These are phyloP conservation scores for Blumeria graminis DNA, from an alignment of 2,329 filamentous ascomycete species.

Conservation along the genomic window DNA sequence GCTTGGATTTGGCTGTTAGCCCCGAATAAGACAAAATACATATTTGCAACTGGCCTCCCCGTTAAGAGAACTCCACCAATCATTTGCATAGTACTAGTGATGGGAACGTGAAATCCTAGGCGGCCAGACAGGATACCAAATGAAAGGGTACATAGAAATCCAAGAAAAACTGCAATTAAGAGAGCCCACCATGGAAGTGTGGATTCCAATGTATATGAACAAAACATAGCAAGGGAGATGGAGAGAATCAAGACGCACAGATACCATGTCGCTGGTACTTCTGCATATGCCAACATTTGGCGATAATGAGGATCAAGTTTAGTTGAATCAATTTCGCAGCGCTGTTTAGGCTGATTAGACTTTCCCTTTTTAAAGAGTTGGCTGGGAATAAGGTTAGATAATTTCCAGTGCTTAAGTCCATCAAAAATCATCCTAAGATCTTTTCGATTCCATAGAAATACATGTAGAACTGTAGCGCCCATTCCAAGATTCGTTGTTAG, in stretches of 20 bases:
- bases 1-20: constrained; percentile 5
- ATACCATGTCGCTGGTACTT: constrained; percentile 21
- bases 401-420: constrained; percentile 7
- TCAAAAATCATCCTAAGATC: constrained; percentile 18
- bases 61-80: constrained; percentile 23
- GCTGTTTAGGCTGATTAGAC: not conserved
- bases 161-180: constrained; percentile 16
- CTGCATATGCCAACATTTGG: constrained; percentile 18
- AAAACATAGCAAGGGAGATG: constrained; percentile 15
- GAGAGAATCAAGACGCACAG: constrained; percentile 4
- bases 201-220: constrained; percentile 16
- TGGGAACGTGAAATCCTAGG: constrained; percentile 14
- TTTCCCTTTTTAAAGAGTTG: not conserved
- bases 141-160: constrained; percentile 15
- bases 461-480: constrained; percentile 22
- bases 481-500: constrained; percentile 22
- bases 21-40: constrained; percentile 17
- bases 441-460: constrained; percentile 18
- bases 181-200: constrained; percentile 21
- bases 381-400: not conserved
- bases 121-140: too few relatives aligned
- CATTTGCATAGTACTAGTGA: constrained; percentile 21
- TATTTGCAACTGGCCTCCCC: constrained; percentile 18
- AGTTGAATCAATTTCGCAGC: constrained; percentile 1
- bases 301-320: constrained; percentile 20